Base-by-base conservation (phyloP, 345 rosid species). In the Carallia pectinifolia region DNA sequence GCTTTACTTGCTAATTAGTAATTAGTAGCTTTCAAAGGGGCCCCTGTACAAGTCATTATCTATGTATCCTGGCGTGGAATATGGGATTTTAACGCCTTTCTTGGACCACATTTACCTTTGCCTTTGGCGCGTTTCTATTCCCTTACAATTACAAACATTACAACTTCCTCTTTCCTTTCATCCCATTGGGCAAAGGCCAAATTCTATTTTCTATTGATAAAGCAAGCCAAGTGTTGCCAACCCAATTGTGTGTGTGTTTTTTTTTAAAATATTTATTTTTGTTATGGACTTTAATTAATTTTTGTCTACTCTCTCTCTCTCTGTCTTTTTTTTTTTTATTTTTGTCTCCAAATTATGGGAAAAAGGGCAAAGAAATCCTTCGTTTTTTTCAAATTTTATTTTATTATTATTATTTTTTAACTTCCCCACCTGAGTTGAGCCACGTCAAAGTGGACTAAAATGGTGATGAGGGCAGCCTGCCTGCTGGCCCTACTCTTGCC, bases 81-180 rank as follows among this genome's bases (percentile, higher is more conserved):
- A 78, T 40, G 78, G 74, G 53, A 77, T 68, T 69, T 55, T 53
- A 54, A 80, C 76, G 80, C 79, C 73, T 38, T 77, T 73, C 59
- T 53, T 29, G 81, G 81, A 78, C 77, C 79, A 74, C 60, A 79
- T 50, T 63, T 61, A 23, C 30, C 31, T 2, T 6, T 7, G 29
- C 3, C 59, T 58, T 33, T 17, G 34, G 12, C 31, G 34, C 61
- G 39, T 53, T 9, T 54, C 48, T 10, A 13, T 62, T 5, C n/a
- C 52, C 58, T 2, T 27, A 17, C 7, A 12, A 6, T 2, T 27
- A 17, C 7, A 12, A 6, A 0, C 54, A 40, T 4, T n/a, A 5
- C 23, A 23, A 23, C 9, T 7, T 6, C 31, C 31, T 50, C 53
- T 66, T 12, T 13, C 50, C 50, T 44, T 13, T 12, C 50, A 2